Evolutionary conservation across 495 filamentous ascomycete species (phyloP).

Genomic region (Cetradonia linearis): DNA sequence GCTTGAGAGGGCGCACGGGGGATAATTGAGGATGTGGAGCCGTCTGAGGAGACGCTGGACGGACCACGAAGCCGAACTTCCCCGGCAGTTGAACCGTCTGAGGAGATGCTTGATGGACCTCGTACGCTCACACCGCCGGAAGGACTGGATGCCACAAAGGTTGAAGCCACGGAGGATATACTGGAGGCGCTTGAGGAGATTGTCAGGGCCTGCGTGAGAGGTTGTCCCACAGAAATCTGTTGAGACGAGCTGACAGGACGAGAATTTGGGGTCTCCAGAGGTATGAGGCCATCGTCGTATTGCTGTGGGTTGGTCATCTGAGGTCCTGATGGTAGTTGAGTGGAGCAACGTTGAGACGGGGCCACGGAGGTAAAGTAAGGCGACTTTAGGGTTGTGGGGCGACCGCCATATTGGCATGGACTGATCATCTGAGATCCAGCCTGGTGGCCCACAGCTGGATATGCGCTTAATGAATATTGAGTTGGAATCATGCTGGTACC

Average conservation of each 20-base stretch:
- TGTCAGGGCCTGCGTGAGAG: neutral
- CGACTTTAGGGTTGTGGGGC: neutral
- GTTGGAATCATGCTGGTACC: neutral
- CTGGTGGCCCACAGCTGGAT: neutral
- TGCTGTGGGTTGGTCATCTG: too few relatives aligned
- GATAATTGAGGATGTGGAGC: conserved; percentile 40
- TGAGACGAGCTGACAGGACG: too few relatives aligned
- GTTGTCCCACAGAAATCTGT: neutral
- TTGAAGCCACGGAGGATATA: neutral
- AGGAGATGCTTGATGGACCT: neutral
- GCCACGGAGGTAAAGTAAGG: neutral
- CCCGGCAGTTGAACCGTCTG: neutral
- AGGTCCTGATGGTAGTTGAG: neutral
- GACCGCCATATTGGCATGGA: neutral
- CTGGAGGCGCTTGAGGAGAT: conserved; percentile 3
- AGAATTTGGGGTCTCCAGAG: too few relatives aligned
- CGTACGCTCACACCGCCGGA: neutral
- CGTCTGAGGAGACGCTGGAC: neutral
- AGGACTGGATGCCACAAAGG: neutral
- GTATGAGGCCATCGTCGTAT: too few relatives aligned
- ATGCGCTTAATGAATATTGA: neutral
- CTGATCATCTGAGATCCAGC: too few relatives aligned
- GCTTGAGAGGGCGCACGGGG: conserved; percentile 59
- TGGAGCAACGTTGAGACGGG: too few relatives aligned
- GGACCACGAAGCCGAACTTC: neutral